Percentiles rank a stretch among this genome's conserved stretches.
These are phyloP conservation scores for Kazachstania martiniae DNA, from an alignment of 805 yeast genomes.

Conservation along the genomic window DNA sequence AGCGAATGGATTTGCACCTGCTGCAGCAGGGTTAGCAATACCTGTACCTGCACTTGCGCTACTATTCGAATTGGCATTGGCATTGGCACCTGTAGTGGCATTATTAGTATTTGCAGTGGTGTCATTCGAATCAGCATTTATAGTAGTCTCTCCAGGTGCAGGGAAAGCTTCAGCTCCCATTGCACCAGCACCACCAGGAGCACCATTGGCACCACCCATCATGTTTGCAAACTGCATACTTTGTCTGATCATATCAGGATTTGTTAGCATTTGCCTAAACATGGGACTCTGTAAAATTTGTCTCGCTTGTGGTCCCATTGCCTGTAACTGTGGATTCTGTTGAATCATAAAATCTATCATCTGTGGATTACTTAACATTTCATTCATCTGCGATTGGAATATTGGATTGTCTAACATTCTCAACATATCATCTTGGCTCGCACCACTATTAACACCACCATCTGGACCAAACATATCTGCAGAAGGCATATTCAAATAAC, in stretches of 20 bases:
- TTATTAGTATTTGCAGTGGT: constrained; percentile 3
- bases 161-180: constrained; percentile 31
- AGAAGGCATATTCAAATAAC: constrained; percentile 70
- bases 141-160: constrained; percentile 36
- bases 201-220: constrained; percentile 18
- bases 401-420: constrained; percentile 72
- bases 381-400: constrained; percentile 72
- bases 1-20: constrained; percentile 47
- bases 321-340: constrained; percentile 73
- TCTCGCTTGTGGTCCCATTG: constrained; percentile 84
- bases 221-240: constrained; percentile 66
- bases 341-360: constrained; percentile 74
- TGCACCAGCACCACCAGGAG: constrained; percentile 4
- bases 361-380: constrained; percentile 77
- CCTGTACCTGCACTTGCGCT: constrained; percentile 8
- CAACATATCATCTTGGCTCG: constrained; percentile 65
- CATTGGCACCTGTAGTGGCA: constrained; percentile 10
- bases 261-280: constrained; percentile 67
- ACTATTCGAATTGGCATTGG: constrained; percentile 11
- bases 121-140: constrained; percentile 15
- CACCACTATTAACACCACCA: constrained; percentile 56
- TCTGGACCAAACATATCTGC: constrained; percentile 89
- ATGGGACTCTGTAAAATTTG: constrained; percentile 75
- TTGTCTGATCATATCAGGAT: constrained; percentile 77
- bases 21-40: constrained; percentile 21